Evolutionary conservation across 306 rosid species (phyloP).

Genomic region (Parietaria judaica): DNA sequence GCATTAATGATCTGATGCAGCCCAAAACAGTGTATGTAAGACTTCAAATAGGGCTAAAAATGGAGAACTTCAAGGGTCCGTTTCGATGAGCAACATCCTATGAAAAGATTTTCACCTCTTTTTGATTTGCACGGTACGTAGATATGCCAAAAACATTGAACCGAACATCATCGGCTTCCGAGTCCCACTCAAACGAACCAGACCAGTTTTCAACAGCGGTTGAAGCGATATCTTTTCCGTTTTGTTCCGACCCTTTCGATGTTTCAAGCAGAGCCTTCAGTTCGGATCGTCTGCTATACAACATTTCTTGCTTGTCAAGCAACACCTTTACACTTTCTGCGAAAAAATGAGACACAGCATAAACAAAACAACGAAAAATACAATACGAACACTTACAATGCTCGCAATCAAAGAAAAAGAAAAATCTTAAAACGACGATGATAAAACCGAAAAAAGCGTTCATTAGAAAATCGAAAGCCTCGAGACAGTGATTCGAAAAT

Average conservation of each 20-base stretch:
- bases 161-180: slow-evolving; percentile 63
- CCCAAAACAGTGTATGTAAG: slow-evolving; percentile 20
- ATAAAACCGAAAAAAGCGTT: background rate
- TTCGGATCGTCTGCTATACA: slow-evolving; percentile 69
- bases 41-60: slow-evolving; percentile 2
- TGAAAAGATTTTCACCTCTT: slow-evolving; percentile 42
- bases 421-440: background rate
- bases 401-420: too few relatives aligned
- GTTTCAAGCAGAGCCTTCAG: slow-evolving; percentile 59
- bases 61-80: too few relatives aligned
- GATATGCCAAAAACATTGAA: slow-evolving; percentile 84
- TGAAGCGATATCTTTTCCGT: slow-evolving; percentile 29
- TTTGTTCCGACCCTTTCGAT: slow-evolving; percentile 37
- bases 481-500: too few relatives aligned
- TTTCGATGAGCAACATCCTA: background rate
- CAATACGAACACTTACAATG: too few relatives aligned
- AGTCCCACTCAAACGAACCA: slow-evolving; percentile 76
- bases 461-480: background rate
- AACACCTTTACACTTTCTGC: slow-evolving; percentile 56
- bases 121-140: slow-evolving; percentile 75
- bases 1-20: slow-evolving; percentile 75
- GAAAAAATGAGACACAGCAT: slow-evolving; percentile 14
- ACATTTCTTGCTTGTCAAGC: slow-evolving; percentile 64
- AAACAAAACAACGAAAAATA: background rate
- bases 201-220: slow-evolving; percentile 59